A percentile compares a stretch with the other conserved stretches of the same genome.
Conservation (phyloP, 116 monocot genomes). For the Phalaenopsis hybrid region DNA sequence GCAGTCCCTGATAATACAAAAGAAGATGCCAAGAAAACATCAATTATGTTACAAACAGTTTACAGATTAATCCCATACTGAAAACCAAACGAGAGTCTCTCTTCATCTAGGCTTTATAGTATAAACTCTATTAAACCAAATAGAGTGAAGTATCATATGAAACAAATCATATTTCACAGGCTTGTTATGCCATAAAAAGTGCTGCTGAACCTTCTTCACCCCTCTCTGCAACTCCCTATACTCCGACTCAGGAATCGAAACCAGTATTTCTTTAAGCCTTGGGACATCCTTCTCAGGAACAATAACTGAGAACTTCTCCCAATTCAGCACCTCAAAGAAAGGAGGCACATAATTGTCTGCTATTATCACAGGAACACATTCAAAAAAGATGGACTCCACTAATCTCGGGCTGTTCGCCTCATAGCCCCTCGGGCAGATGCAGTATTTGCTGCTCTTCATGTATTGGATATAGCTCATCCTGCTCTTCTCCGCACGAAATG, state of each 20-base stretch:
- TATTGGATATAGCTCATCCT: conserved; percentile 34
- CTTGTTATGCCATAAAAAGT: conserved; percentile 50
- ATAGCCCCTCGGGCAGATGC: conserved; percentile 54
- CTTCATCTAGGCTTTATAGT: conserved; percentile 24
- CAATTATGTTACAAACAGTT: neutral
- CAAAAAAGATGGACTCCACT: conserved; percentile 50
- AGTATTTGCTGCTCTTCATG: conserved; percentile 72
- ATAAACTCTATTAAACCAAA: conserved; percentile 56
- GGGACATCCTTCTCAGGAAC: conserved; percentile 40
- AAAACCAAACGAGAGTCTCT: neutral
- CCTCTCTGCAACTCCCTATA: conserved; percentile 37
- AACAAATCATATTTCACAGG: conserved; percentile 57
- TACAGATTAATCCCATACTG: neutral
- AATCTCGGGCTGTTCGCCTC: conserved; percentile 56
- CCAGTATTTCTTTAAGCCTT: conserved; percentile 37
- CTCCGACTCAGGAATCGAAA: conserved; percentile 28
- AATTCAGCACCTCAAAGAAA: conserved; percentile 54
- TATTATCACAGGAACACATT: conserved; percentile 67
- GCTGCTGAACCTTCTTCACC: conserved; percentile 52
- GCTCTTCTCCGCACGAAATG: conserved; percentile 7
- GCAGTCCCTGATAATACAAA: no score
- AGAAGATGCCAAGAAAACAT: no score
- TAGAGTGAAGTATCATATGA: conserved; percentile 61
- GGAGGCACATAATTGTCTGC: conserved; percentile 65
- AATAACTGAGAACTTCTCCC: conserved; percentile 51